phyloP scores from a whole-genome alignment of 257 asterid species.

The Nemophila menziesii region DNA sequence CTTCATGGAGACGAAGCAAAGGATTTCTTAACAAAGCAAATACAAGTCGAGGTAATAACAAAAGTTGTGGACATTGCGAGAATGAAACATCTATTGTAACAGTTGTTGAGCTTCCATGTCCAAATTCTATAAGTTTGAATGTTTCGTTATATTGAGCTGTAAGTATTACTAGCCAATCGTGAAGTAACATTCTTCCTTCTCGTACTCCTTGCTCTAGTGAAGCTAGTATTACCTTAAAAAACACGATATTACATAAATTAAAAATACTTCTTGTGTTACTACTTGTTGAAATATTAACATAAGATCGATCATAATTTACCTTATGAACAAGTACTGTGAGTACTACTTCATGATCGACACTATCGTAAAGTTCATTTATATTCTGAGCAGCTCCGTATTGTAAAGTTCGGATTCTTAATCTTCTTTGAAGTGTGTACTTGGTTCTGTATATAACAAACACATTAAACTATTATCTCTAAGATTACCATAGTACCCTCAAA shows the following conservation, averaged over 20 bases:
- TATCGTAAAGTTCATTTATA: slow-evolving; percentile 77
- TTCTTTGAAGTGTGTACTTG: slow-evolving; percentile 68
- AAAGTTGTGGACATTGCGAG: slow-evolving; percentile 93
- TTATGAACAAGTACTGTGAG: slow-evolving; percentile 84
- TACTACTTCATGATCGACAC: slow-evolving; percentile 87
- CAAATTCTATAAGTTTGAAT: slow-evolving; percentile 53
- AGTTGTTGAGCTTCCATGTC: slow-evolving; percentile 41
- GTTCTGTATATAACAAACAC: slow-evolving; percentile 36
- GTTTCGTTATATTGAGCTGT: slow-evolving; percentile 86
- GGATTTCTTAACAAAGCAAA: slow-evolving; percentile 89
- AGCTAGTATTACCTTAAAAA: slow-evolving; percentile 70
- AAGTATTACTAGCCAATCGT: slow-evolving; percentile 96
- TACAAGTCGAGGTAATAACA: slow-evolving; percentile 76
- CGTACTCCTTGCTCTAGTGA: slow-evolving; percentile 93
- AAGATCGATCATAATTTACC: slow-evolving; percentile 26
- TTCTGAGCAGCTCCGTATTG: slow-evolving; percentile 63
- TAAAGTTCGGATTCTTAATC: slow-evolving; percentile 84
- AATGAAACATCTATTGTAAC: slow-evolving; percentile 67
- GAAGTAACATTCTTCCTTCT: slow-evolving; percentile 81
- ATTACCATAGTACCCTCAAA: background rate
- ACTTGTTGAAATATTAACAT: no score
- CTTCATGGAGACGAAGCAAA: slow-evolving; percentile 96
- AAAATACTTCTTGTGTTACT: background rate
- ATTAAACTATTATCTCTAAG: slow-evolving; percentile 2
- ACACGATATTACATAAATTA: slow-evolving; percentile 4